A percentile compares a stretch with the other conserved stretches of the same genome.
Conservation (phyloP, 1,284 basidiomycete species). For the Cystobasidium sp. region DNA sequence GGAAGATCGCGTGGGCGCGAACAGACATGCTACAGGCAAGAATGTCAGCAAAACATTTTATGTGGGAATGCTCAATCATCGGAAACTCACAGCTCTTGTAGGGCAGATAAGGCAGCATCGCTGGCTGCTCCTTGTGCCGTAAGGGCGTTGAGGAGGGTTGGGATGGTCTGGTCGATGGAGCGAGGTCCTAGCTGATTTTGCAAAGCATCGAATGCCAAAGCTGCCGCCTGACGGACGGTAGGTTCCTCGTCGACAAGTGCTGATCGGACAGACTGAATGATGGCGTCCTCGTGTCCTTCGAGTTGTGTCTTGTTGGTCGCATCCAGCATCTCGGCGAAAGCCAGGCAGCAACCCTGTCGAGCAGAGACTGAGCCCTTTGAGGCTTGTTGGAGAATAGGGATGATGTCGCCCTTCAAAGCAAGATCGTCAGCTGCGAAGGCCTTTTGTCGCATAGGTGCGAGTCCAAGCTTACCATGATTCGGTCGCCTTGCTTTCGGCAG, state of each 20-base stretch:
- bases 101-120: constrained; percentile 86
- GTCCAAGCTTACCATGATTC: constrained; percentile 64
- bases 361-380: constrained; percentile 60
- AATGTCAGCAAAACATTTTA: constrained; percentile 4
- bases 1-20: constrained; percentile 92
- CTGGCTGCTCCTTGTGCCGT: constrained; percentile 86
- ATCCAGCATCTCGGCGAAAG: constrained; percentile 86
- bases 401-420: constrained; percentile 63
- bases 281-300: constrained; percentile 86
- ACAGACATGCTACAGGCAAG: constrained; percentile 59
- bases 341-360: constrained; percentile 86
- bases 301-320: constrained; percentile 83
- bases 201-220: constrained; percentile 88
- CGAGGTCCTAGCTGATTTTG: constrained; percentile 87
- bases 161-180: constrained; percentile 96
- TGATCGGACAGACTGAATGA: constrained; percentile 79
- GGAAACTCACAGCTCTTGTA: constrained; percentile 72
- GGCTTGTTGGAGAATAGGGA: constrained; percentile 51
- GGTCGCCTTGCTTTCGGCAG: constrained; percentile 97
- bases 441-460: not conserved
- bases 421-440: not conserved
- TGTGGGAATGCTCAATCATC: constrained; percentile 14
- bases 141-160: constrained; percentile 89
- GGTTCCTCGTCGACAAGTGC: constrained; percentile 88
- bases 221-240: constrained; percentile 87